These are phyloP conservation scores for Phoma herbarum DNA, from an alignment of 2,329 filamentous ascomycete genomes.

Conservation along the genomic window DNA sequence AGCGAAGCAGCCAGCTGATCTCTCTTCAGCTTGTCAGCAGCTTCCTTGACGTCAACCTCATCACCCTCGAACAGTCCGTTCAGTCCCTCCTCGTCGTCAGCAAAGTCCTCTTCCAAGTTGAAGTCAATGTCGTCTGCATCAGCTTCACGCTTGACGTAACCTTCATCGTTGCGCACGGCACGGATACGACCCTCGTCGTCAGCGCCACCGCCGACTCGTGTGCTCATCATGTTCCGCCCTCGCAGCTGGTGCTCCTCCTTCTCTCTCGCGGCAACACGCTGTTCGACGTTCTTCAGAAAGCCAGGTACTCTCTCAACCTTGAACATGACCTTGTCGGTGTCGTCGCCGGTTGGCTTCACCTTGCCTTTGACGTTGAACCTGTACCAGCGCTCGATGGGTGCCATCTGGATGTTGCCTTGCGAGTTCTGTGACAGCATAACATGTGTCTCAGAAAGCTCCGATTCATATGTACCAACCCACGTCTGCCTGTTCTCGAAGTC, in stretches of 20 bases:
- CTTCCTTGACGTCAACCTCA: constrained; percentile 68
- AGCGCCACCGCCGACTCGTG: constrained; percentile 45
- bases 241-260: constrained; percentile 41
- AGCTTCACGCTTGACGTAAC: constrained; percentile 58
- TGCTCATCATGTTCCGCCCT: constrained; percentile 35
- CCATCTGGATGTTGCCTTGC: constrained; percentile 73
- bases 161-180: constrained; percentile 52
- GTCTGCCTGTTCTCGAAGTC: constrained; percentile 95
- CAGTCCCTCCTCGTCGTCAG: constrained; percentile 78
- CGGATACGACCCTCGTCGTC: constrained; percentile 51
- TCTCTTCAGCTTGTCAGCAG: constrained; percentile 71
- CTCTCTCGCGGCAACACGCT: constrained; percentile 61
- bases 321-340: constrained; percentile 84
- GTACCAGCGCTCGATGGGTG: constrained; percentile 96
- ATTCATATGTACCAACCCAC: constrained; percentile 92
- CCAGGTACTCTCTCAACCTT: constrained; percentile 77
- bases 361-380: constrained; percentile 79
- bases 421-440: constrained; percentile 77
- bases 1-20: constrained; percentile 89
- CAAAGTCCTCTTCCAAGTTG: constrained; percentile 75
- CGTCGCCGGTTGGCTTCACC: constrained; percentile 82
- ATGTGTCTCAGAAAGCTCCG: constrained; percentile 80
- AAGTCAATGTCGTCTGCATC: constrained; percentile 74
- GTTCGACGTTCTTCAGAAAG: constrained; percentile 68
- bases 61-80: constrained; percentile 54